Evolutionary conservation across 495 filamentous ascomycete genomes (phyloP).

Genomic region (Pseudoneurospora amorphoporcata): DNA sequence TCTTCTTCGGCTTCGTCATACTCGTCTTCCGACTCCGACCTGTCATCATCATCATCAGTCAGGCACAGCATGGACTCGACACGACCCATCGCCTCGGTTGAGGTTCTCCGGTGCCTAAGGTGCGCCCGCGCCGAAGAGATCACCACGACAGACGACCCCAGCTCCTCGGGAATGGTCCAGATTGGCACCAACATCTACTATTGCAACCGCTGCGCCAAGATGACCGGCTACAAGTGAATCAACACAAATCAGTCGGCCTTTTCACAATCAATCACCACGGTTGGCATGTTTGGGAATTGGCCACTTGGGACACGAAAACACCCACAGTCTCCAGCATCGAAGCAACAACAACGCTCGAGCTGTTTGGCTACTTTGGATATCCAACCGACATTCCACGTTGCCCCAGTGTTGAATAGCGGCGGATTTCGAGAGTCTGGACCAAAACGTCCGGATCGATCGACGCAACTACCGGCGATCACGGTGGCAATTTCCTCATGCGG

Average conservation of each 20-base stretch:
- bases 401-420: background rate
- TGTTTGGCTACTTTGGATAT: background rate
- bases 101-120: slow-evolving; percentile 44
- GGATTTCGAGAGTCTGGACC: background rate
- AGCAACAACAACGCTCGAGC: background rate
- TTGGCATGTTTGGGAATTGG: background rate
- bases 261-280: background rate
- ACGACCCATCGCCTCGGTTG: slow-evolving; percentile 36
- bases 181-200: slow-evolving; percentile 75
- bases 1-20: slow-evolving; percentile 26
- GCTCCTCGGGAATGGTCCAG: slow-evolving; percentile 47
- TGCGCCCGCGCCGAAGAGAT: slow-evolving; percentile 46
- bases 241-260: background rate
- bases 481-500: background rate
- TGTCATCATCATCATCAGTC: slow-evolving; percentile 16
- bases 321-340: background rate
- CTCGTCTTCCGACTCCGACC: slow-evolving; percentile 33
- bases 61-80: slow-evolving; percentile 33
- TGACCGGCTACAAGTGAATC: slow-evolving; percentile 59
- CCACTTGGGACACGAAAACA: background rate
- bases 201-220: slow-evolving; percentile 61
- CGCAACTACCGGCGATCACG: background rate
- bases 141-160: slow-evolving; percentile 43
- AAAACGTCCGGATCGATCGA: background rate
- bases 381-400: background rate